Percentiles rank a stretch among this genome's conserved stretches.
Evolutionary conservation across 164 flowering plant genomes (phyloP).

Genomic region (Berberis thunbergii): DNA sequence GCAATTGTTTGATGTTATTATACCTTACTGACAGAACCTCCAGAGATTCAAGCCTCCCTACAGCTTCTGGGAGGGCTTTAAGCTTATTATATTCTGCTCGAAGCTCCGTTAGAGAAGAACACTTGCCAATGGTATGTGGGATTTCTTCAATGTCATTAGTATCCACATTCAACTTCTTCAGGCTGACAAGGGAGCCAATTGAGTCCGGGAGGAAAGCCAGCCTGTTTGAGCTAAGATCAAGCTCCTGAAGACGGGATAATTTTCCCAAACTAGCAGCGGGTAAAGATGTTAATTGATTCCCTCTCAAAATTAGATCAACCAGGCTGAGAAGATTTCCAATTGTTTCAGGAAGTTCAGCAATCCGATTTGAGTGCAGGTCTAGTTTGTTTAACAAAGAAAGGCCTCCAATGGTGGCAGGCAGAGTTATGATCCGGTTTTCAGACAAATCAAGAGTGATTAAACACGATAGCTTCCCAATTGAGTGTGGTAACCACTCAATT

Average conservation of each 20-base stretch:
- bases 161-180: constrained; percentile 55
- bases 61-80: constrained; percentile 90
- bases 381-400: constrained; percentile 51
- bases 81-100: constrained; percentile 72
- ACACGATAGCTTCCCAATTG: constrained; percentile 64
- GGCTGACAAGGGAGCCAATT: constrained; percentile 53
- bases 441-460: constrained; percentile 62
- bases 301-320: constrained; percentile 50
- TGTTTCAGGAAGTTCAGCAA: constrained; percentile 55
- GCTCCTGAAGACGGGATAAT: constrained; percentile 52
- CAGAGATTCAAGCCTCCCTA: constrained; percentile 60
- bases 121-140: constrained; percentile 65
- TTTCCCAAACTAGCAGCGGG: constrained; percentile 43
- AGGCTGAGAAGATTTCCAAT: constrained; percentile 57
- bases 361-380: constrained; percentile 63
- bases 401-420: constrained; percentile 58
- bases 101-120: constrained; percentile 64
- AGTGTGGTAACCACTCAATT: constrained; percentile 76
- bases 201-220: constrained; percentile 47
- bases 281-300: constrained; percentile 46
- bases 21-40: constrained; percentile 69
- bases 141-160: constrained; percentile 80
- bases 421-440: constrained; percentile 48
- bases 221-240: constrained; percentile 60
- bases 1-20: constrained; percentile 68